Evolutionary conservation across 768 basidiomycete species (phyloP).

Genomic region (Tulasnella sp.): DNA sequence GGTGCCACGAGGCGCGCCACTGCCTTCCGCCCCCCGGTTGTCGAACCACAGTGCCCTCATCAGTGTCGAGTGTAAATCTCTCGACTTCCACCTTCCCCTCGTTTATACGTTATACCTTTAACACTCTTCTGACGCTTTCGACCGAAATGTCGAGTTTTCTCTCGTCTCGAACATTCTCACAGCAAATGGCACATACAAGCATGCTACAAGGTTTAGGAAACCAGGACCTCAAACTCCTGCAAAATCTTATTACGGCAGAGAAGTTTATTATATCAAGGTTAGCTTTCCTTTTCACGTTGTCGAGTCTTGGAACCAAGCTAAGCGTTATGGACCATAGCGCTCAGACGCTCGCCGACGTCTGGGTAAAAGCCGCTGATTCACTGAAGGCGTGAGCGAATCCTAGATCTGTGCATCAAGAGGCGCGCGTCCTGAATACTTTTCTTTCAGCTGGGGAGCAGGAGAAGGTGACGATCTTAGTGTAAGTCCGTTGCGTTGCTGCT

Average conservation of each 20-base stretch:
- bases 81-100: not conserved
- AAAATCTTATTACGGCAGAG: slow-evolving; percentile 86
- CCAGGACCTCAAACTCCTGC: slow-evolving; percentile 73
- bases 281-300: slow-evolving; percentile 35
- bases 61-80: not conserved
- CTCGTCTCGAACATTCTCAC: not conserved
- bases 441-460: slow-evolving; percentile 53
- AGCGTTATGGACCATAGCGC: slow-evolving; percentile 44
- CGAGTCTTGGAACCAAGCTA: not conserved
- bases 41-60: not conserved
- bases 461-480: slow-evolving; percentile 83
- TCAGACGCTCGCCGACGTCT: slow-evolving; percentile 62
- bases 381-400: slow-evolving; percentile 46
- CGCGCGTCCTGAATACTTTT: not conserved
- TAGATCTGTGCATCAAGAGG: not conserved
- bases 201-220: slow-evolving; percentile 67
- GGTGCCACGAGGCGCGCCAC: not conserved
- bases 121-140: not conserved
- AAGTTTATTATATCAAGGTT: slow-evolving; percentile 76
- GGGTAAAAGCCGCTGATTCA: slow-evolving; percentile 66
- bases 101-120: not conserved
- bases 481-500: slow-evolving; percentile 29
- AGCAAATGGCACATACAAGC: slow-evolving; percentile 85
- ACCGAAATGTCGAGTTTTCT: not conserved
- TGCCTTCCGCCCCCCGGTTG: not conserved